Conservation (phyloP, 83 land plant species). For the Thuja plicata region DNA sequence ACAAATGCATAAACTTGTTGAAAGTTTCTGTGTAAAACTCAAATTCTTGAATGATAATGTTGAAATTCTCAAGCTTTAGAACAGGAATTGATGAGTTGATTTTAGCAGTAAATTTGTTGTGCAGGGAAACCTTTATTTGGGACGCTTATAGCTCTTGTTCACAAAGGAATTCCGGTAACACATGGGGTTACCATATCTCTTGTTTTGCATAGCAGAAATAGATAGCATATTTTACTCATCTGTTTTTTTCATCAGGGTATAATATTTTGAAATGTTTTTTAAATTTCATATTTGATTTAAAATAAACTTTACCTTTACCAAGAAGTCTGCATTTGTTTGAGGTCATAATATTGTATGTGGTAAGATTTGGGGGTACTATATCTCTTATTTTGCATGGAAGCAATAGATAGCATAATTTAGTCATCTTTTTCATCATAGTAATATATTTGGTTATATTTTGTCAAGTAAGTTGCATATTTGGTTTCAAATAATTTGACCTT, state of each 20-base stretch:
- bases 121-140: constrained; percentile 99
- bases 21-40: background rate
- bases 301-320: no score
- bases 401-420: background rate
- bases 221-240: background rate
- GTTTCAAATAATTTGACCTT: no score
- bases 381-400: background rate
- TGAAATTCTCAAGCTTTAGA: background rate
- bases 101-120: constrained; percentile 7
- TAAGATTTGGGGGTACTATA: constrained; percentile 25
- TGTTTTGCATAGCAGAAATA: background rate
- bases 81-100: background rate
- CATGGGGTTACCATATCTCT: background rate
- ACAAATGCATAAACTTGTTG: background rate
- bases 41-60: background rate
- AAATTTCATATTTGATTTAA: background rate
- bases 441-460: background rate
- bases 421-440: background rate
- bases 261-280: background rate
- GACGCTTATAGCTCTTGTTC: constrained; percentile 91
- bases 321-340: no score
- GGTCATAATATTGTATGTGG: constrained; percentile 19
- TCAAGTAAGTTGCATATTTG: background rate
- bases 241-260: background rate
- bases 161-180: constrained; percentile 87